Base-by-base conservation (phyloP, 1,284 basidiomycete genomes). In the Cryptococcus hybrid region DNA sequence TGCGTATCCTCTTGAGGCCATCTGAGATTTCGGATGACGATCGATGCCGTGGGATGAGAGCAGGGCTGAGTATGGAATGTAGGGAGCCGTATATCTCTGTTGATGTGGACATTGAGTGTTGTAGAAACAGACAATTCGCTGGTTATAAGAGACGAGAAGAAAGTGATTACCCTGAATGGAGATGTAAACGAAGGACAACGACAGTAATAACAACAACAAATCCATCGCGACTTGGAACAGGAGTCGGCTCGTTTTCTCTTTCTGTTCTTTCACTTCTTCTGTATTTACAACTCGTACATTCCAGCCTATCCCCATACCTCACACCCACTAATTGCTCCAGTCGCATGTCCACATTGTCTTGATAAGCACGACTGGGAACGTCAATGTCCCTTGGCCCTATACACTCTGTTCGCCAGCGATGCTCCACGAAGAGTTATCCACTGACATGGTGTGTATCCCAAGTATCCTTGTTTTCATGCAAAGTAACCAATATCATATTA, bases 21-120 rank as follows among this genome's bases (percentile, higher is more conserved):
- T 93, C 90, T 43, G 89, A 86, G 39, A 87, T 79, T 62, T 92
- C 89, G 44, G 82, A 80, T 13, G 85, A 78, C 7, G 84, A 82
- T 52, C 87, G 83, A 63, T 73, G 65, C 46, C 64, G 84, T 80
- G 74, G 86, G 6, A 87, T 59, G 57, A 7, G 87, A 55, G 3
- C 60, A 60, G 11, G 66, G 51, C 65, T 59, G 13, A 75, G 69
- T 12, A 75, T 63, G 18, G 62, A 56, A 2, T 58, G 55, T 39
- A 72, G 62, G 11, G 59, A 52, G 46, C 68, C 68, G 62, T 75
- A 73, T 8, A 68, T 39, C 30, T 61, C 57, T 8, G 46, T 11
- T 13, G 48, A n/a, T 30, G 13, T 30, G 9, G 55, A n/a, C 55
- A 57, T 55, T 38, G 30, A 30, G 30, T 30, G 30, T 30, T 30